These are phyloP conservation scores for Chaetoscypha palmicola DNA, from an alignment of 2,329 filamentous ascomycete genomes.

Conservation along the genomic window DNA sequence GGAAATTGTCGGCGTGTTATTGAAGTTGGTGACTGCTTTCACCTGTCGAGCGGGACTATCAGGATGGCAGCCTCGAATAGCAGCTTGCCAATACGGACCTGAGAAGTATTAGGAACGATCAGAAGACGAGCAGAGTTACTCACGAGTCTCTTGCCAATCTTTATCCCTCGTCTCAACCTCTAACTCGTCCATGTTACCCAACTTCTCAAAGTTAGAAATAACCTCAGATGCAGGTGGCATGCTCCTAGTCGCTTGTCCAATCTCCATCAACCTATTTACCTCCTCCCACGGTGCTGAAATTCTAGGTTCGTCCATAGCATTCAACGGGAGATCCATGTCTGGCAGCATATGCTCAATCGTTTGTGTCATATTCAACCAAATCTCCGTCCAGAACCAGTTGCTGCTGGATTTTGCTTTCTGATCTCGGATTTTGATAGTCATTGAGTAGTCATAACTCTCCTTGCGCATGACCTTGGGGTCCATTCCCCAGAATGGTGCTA, in stretches of 20 bases:
- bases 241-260: slow-evolving; percentile 37
- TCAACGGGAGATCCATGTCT: slow-evolving; percentile 59
- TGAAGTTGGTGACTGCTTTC: slow-evolving; percentile 36
- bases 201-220: slow-evolving; percentile 41
- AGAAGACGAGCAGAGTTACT: slow-evolving; percentile 24
- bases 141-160: slow-evolving; percentile 14
- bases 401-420: slow-evolving; percentile 40
- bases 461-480: slow-evolving; percentile 41
- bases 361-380: slow-evolving; percentile 31
- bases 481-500: slow-evolving; percentile 39
- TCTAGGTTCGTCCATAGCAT: slow-evolving; percentile 57
- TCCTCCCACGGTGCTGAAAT: slow-evolving; percentile 50
- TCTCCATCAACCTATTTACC: slow-evolving; percentile 41
- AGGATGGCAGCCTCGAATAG: slow-evolving; percentile 53
- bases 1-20: slow-evolving; percentile 40
- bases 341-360: slow-evolving; percentile 45
- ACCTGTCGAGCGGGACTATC: slow-evolving; percentile 50
- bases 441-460: slow-evolving; percentile 47
- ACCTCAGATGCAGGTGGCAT: slow-evolving; percentile 49
- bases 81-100: slow-evolving; percentile 47
- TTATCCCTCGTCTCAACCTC: slow-evolving; percentile 5
- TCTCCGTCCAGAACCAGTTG: slow-evolving; percentile 35
- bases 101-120: slow-evolving; percentile 29
- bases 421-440: slow-evolving; percentile 50
- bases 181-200: slow-evolving; percentile 31